Percentiles rank a stretch among this genome's conserved stretches.
These are phyloP conservation scores for Hanseniaspora valbyensis DNA, from an alignment of 805 yeast genomes.

Conservation along the genomic window DNA sequence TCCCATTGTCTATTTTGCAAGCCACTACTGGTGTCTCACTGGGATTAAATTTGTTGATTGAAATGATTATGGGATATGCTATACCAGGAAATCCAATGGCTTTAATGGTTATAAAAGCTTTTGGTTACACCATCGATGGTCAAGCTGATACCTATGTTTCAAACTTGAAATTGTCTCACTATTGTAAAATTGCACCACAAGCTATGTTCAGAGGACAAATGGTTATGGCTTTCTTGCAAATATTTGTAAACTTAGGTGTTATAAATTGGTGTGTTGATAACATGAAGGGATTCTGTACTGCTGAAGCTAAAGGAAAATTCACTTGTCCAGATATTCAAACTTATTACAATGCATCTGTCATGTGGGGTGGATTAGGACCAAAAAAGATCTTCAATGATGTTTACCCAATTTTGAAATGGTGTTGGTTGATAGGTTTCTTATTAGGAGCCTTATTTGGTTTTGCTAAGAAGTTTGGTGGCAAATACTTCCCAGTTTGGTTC, in stretches of 20 bases:
- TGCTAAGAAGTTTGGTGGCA: constrained; percentile 24
- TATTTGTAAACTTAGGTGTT: constrained; percentile 32
- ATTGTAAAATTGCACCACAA: constrained; percentile 48
- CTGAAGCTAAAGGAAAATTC: constrained; percentile 35
- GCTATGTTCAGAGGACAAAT: constrained; percentile 40
- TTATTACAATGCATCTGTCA: constrained; percentile 41
- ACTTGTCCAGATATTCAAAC: constrained; percentile 35
- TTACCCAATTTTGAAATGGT: constrained; percentile 53
- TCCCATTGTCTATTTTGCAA: constrained; percentile 49
- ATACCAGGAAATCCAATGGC: constrained; percentile 48
- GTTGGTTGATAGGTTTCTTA: constrained; percentile 48
- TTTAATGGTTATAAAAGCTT: constrained; percentile 42
- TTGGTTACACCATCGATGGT: constrained; percentile 43
- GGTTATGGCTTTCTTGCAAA: constrained; percentile 32
- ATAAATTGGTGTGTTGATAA: constrained; percentile 34
- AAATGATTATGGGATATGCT: constrained; percentile 49
- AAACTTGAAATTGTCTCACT: constrained; percentile 47
- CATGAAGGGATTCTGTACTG: constrained; percentile 32
- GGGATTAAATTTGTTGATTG: constrained; percentile 51
- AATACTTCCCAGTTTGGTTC: constrained; percentile 29
- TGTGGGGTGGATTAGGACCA: constrained; percentile 54
- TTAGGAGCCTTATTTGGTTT: constrained; percentile 27
- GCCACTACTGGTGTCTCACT: constrained; percentile 46
- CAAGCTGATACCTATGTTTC: constrained; percentile 43
- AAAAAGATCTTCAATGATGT: constrained; percentile 44